These are phyloP conservation scores for Apophysomyces sp. DNA, from an alignment of 371 early-diverging fungal genomes.

Conservation along the genomic window DNA sequence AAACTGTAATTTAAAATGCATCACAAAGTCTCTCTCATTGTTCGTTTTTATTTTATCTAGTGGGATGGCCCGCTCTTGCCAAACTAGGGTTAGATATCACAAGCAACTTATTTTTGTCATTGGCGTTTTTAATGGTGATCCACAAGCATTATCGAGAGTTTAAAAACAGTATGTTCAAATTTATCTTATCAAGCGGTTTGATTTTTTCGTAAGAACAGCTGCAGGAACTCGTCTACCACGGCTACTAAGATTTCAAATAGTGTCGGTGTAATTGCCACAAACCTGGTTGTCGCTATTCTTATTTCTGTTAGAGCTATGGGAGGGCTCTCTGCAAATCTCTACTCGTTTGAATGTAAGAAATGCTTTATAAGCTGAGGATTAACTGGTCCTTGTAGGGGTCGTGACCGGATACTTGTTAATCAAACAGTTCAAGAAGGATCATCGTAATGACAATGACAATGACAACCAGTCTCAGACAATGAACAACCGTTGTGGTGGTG, in stretches of 20 bases:
- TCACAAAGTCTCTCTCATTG: background rate
- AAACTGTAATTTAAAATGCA: conserved; percentile 24
- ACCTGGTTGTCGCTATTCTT: conserved; percentile 36
- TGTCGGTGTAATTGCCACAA: conserved; percentile 40
- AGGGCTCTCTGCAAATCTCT: conserved; percentile 41
- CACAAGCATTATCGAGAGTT: conserved; percentile 36
- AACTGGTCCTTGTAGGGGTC: conserved; percentile 24
- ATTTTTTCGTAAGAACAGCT: conserved; percentile 37
- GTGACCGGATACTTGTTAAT: conserved; percentile 40
- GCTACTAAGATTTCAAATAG: conserved; percentile 12
- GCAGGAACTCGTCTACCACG: no score
- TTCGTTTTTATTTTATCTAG: conserved; percentile 14
- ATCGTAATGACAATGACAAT: background rate
- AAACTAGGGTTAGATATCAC: conserved; percentile 40
- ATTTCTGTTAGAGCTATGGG: conserved; percentile 33
- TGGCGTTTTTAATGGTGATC: conserved; percentile 40
- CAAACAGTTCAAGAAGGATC: conserved; percentile 30
- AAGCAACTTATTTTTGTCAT: conserved; percentile 39
- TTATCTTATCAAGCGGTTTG: conserved; percentile 33
- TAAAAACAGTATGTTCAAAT: conserved; percentile 35
- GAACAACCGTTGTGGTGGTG: background rate
- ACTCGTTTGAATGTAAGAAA: conserved; percentile 46
- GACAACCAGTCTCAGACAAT: background rate
- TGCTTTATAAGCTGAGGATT: background rate
- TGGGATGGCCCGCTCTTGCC: conserved; percentile 49